Percentiles rank a stretch among this genome's conserved stretches.
phyloP scores from a whole-genome alignment of 2,329 filamentous ascomycete genomes.

The Torrubiella hemipterigena region DNA sequence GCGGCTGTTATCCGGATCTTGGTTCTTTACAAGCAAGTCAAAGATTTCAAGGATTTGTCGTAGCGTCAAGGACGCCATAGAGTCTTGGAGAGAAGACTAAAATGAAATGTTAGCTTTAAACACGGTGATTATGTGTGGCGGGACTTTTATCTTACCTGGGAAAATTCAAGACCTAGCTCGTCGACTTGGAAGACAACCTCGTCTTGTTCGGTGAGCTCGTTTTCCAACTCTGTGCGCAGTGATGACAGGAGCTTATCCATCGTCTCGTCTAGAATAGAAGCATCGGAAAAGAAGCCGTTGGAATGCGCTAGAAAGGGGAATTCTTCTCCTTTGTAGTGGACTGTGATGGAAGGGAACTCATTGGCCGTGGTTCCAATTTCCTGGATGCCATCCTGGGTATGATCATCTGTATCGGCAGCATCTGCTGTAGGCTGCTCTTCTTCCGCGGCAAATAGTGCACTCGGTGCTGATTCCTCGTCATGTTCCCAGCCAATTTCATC shows the following conservation, averaged over 20 bases:
- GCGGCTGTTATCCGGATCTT: conserved; percentile 25
- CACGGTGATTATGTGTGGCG: not conserved
- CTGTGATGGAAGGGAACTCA: conserved; percentile 24
- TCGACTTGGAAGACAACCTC: conserved; percentile 40
- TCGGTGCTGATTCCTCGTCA: conserved; percentile 3
- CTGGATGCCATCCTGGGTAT: not conserved
- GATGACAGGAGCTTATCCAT: conserved; percentile 31
- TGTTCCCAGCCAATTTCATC: conserved; percentile 14
- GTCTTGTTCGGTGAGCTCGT: conserved; percentile 31
- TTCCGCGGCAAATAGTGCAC: not conserved
- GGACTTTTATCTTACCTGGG: conserved; percentile 26
- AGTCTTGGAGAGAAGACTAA: conserved; percentile 22
- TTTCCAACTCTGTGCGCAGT: conserved; percentile 31
- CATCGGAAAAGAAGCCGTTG: conserved; percentile 32
- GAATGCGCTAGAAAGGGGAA: conserved; percentile 26
- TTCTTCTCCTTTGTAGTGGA: conserved; percentile 30
- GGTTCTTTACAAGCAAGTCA: conserved; percentile 29
- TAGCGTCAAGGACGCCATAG: conserved; percentile 23
- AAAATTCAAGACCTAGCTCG: conserved; percentile 39
- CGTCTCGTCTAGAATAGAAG: conserved; percentile 26
- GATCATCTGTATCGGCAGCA: conserved; percentile 1
- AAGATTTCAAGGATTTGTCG: conserved; percentile 30
- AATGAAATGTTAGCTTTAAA: conserved; percentile 13
- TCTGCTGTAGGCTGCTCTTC: not conserved
- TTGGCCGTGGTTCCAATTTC: conserved; percentile 5